Percentiles rank a stretch among this genome's conserved stretches.
Evolutionary conservation across 345 rosid genomes (phyloP).

Genomic region (Geranium rotundifolium): DNA sequence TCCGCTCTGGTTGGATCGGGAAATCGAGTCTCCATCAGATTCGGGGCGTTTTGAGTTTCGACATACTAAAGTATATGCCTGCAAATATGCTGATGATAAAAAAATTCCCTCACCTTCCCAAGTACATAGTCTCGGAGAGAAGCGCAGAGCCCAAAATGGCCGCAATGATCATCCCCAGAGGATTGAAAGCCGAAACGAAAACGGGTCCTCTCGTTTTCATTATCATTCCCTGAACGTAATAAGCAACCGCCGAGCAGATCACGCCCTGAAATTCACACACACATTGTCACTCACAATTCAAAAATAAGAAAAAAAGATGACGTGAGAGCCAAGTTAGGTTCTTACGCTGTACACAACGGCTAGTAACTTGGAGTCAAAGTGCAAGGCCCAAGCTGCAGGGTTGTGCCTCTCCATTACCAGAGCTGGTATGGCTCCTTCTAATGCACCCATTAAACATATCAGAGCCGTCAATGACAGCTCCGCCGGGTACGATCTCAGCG

Average conservation of each 20-base stretch:
- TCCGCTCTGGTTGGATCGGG: too few relatives aligned
- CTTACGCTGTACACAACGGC: conserved; percentile 77
- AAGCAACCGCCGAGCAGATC: conserved; percentile 83
- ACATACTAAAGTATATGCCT: neutral
- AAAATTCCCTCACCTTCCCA: conserved; percentile 52
- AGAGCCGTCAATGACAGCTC: conserved; percentile 62
- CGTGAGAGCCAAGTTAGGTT: neutral
- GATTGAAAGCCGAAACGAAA: conserved; percentile 69
- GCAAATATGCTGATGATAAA: neutral
- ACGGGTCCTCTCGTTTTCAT: conserved; percentile 67
- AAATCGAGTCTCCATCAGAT: too few relatives aligned
- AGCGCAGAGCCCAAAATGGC: conserved; percentile 52
- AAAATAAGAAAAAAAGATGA: neutral
- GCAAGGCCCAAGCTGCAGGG: conserved; percentile 55
- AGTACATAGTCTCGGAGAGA: conserved; percentile 55
- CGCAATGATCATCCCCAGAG: conserved; percentile 81
- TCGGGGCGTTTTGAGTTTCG: too few relatives aligned
- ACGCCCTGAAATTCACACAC: conserved; percentile 42
- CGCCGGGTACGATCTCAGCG: conserved; percentile 83
- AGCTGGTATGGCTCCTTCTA: conserved; percentile 48
- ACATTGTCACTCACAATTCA: neutral
- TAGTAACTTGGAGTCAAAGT: conserved; percentile 64
- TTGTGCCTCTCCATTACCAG: conserved; percentile 57
- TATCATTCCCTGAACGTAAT: conserved; percentile 67
- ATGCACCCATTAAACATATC: conserved; percentile 60